Base-by-base conservation (phyloP, 192 early-diverging fungal species). In the Kickxella alabastrina region DNA sequence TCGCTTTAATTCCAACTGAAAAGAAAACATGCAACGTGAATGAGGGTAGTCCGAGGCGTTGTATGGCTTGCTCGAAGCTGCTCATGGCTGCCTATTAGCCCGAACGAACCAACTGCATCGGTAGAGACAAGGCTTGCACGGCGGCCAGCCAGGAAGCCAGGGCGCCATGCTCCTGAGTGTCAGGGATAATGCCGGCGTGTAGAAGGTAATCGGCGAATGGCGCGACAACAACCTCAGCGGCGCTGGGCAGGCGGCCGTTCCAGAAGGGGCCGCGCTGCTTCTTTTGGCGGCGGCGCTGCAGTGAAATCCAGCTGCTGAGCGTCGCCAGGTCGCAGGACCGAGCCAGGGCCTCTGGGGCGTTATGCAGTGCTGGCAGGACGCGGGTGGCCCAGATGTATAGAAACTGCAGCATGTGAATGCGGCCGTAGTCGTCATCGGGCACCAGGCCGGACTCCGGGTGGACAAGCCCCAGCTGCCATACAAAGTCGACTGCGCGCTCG, bases 261-360 rank as follows among this genome's bases (percentile, higher is more conserved):
- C 60, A 62, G 40, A 62, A 62, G 38, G 60, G 46, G 13, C 60
- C 60, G 44, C 52, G 43, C 22, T 23, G 43, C 36, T 52, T 54
- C 26, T 45, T 48, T 23, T 43, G 31, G 19, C 32, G 14, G 40
- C 37, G 37, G 3, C 52, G 43, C 27, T 52, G 52, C 26, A 22
- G 22, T 29, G 22, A 24, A 45, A 62, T 54, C 28, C 46, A 54
- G 19, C 28, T 49, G 60, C 32, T 54, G 46, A 62, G 44, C 24
- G 27, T 54, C 13, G 52, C 60, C 39, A 62, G 46, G 13, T 44
- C 60, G 24, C 24, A 9, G 27, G 15, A 19, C 2, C 43, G 23
- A 3, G 37, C 21, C 2, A 4, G 15, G 29, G n/a, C 19, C 10
- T 21, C 24, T 10, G 26, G 13, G 37, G 7, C 36, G 15, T 41